A percentile compares a stretch with the other conserved stretches of the same genome.
Evolutionary conservation across 495 filamentous ascomycete species (phyloP).

Genomic region (Hypoxylon lenormandii): DNA sequence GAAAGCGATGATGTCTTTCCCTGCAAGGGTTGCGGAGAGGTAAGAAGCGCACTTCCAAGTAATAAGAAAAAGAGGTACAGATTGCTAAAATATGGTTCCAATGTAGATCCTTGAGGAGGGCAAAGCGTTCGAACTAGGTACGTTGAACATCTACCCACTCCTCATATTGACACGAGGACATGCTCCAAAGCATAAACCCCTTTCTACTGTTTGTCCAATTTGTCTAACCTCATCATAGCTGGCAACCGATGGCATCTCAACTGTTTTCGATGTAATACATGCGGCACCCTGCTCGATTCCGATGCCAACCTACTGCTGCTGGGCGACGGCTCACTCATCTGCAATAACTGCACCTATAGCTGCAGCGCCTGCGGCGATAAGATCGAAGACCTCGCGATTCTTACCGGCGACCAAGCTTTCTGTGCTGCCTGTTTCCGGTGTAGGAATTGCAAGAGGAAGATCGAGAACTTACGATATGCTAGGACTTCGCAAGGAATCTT

Average conservation of each 20-base stretch:
- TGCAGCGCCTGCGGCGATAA: constrained; percentile 97
- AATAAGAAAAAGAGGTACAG: constrained; percentile 1
- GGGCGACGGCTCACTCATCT: constrained; percentile 97
- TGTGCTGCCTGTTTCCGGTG: constrained; percentile 97
- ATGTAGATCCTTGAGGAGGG: constrained; percentile 93
- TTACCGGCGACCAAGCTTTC: constrained; percentile 99
- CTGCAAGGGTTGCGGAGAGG: constrained; percentile 98
- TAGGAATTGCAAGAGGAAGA: constrained; percentile 97
- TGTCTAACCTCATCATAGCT: constrained; percentile 65
- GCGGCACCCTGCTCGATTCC: constrained; percentile 93
- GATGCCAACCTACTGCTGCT: constrained; percentile 97
- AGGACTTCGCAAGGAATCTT: constrained; percentile 98
- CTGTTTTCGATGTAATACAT: constrained; percentile 98
- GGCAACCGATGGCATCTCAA: constrained; percentile 99
- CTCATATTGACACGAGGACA: constrained; percentile 9
- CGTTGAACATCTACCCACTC: constrained; percentile 51
- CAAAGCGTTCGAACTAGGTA: constrained; percentile 98
- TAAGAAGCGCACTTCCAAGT: constrained; percentile 55
- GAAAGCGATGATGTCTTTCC: constrained; percentile 91
- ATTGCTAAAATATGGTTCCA: constrained; percentile 45
- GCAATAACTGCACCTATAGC: constrained; percentile 99
- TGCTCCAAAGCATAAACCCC: background rate
- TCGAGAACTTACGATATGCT: constrained; percentile 98
- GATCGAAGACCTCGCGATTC: constrained; percentile 97
- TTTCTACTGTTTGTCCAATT: constrained; percentile 18